Base-by-base conservation (phyloP, 1,284 basidiomycete genomes). In the Irpex rosettiformis region DNA sequence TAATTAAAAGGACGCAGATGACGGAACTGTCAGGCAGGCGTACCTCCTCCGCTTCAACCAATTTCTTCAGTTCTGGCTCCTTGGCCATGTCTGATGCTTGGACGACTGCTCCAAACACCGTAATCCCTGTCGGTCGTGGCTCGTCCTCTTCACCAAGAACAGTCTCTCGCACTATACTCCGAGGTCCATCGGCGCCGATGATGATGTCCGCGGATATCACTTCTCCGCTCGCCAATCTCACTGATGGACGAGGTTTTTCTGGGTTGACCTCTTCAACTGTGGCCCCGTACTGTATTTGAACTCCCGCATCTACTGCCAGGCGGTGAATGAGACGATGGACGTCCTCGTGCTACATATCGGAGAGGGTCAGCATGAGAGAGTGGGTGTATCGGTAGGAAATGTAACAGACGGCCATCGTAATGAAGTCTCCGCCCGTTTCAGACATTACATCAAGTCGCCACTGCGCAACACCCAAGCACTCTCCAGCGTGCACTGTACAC, bases 371-470 rank as follows among this genome's bases (percentile, higher is more conserved):
- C 25, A 57, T 29, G 59, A 13, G 57, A 58, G 52, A 57, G 25
- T 42, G 52, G 49, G 37, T 3, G 10, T 10, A 10, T 16, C 40
- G n/a, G n/a, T n/a, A 27, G 10, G 53, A 37, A 24, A 29, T 51
- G 27, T 21, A 18, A 68, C 77, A 61, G 57, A 82, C 81, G 63
- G 77, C 72, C 64, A 82, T 76, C 54, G 83, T 65, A 47, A 79
- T 66, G 62, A 83, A 83, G 24, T 82, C 78, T 1, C 78, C 82
- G 3, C 83, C 83, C 0, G 79, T 77, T 59, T 84, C 83, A 51
- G 75, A 70, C 59, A 85, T 75, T 6, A 85, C 74, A 28, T 80
- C 78, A 55, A 81, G 76, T 58, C 75, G 73, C 81, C 83, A 85
- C 58, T 78, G 75, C 24, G 81, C 65, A 54, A 67, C 69, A 22